phyloP scores from a whole-genome alignment of 768 basidiomycete genomes.

The Candolleomyces eurysporus region DNA sequence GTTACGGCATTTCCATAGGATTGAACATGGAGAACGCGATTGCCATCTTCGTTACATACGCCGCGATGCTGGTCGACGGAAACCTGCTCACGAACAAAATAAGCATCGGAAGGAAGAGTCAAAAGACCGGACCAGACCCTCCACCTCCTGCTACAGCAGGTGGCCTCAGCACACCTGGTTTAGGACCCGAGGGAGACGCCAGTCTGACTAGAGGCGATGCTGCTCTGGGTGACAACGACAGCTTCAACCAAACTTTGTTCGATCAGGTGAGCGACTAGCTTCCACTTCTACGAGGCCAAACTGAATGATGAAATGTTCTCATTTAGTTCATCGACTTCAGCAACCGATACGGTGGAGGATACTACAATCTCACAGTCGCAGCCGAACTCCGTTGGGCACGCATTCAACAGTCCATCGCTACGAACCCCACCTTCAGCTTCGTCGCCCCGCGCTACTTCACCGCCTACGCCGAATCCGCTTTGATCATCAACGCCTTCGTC shows the following conservation, averaged over 20 bases:
- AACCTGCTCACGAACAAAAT: conserved; percentile 12
- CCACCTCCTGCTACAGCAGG: conserved; percentile 8
- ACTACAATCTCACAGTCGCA: conserved; percentile 11
- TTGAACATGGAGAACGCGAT: conserved; percentile 8
- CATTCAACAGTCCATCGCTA: conserved; percentile 12
- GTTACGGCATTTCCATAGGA: neutral
- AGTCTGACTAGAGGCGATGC: conserved; percentile 6
- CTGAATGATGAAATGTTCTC: neutral
- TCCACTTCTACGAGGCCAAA: neutral
- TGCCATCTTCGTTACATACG: conserved; percentile 4
- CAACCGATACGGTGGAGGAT: conserved; percentile 9
- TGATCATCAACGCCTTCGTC: conserved; percentile 6
- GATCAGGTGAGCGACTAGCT: neutral
- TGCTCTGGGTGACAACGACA: conserved; percentile 4
- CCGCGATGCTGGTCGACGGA: conserved; percentile 6
- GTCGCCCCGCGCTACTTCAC: conserved; percentile 9
- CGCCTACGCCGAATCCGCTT: conserved; percentile 10
- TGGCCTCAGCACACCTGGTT: conserved; percentile 7
- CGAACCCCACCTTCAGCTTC: conserved; percentile 13
- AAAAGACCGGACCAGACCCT: conserved; percentile 9
- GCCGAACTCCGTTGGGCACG: conserved; percentile 4
- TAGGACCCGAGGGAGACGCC: conserved; percentile 8
- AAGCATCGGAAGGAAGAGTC: conserved; percentile 6
- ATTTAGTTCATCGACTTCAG: conserved; percentile 10
- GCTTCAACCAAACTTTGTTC: conserved; percentile 6